A percentile compares a stretch with the other conserved stretches of the same genome.
These are phyloP conservation scores for Besnoitia besnoiti DNA, from an alignment of 169 alveolate species.

Conservation along the genomic window DNA sequence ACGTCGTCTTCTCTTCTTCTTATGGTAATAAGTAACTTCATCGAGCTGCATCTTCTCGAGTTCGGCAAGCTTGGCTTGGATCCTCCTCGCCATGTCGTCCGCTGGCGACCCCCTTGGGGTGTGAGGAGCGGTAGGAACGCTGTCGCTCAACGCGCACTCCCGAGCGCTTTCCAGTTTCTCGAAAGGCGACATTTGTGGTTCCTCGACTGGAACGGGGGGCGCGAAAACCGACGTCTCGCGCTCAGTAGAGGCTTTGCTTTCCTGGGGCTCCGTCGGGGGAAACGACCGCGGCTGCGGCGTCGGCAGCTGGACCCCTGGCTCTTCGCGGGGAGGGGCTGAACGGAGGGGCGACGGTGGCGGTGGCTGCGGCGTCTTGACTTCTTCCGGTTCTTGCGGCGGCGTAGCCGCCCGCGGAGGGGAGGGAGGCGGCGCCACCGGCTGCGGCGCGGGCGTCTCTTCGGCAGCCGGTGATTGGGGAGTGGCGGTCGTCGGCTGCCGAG, in stretches of 20 bases:
- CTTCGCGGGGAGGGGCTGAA: not conserved
- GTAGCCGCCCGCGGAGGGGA: not conserved
- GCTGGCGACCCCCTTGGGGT: not conserved
- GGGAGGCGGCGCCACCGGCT: not conserved
- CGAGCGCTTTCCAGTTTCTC: constrained; percentile 34
- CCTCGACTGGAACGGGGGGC: not conserved
- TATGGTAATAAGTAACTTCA: not conserved
- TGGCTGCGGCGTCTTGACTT: not conserved
- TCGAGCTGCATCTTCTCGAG: not conserved
- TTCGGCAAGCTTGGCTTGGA: not conserved
- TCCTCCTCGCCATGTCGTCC: not conserved
- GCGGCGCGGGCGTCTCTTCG: too few species aligned
- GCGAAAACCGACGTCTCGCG: not conserved
- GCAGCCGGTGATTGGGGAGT: too few species aligned
- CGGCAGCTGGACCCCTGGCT: not conserved
- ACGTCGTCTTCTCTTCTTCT: not conserved
- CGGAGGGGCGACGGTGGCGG: not conserved
- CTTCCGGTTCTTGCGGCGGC: not conserved
- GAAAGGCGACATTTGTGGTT: not conserved
- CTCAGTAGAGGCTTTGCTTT: not conserved
- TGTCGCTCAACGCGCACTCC: not conserved
- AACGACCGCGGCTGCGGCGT: not conserved
- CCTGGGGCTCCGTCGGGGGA: not conserved
- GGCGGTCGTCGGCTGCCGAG: too few species aligned
- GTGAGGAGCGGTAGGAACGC: not conserved